Conservation (phyloP, 495 filamentous ascomycete species). For the Durotheca rogersii region DNA sequence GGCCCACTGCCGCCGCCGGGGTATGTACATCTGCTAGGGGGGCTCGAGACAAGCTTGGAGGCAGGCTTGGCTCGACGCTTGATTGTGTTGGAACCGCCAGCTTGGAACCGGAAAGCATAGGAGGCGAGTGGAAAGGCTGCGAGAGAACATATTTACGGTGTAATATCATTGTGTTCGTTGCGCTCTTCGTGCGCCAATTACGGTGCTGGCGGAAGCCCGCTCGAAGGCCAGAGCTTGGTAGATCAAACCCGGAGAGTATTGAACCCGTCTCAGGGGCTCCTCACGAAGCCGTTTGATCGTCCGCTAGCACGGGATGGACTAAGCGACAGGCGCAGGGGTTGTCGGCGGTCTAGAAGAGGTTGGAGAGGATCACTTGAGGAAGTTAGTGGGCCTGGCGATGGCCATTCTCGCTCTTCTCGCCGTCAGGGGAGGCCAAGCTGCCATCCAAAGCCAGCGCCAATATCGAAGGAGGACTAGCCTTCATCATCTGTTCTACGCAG, state of each 20-base stretch:
- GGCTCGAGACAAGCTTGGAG: no score
- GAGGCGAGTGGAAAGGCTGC: neutral
- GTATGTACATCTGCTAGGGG: no score
- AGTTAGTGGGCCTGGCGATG: constrained; percentile 14
- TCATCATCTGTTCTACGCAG: no score
- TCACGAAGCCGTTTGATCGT: constrained; percentile 25
- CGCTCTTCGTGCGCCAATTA: neutral
- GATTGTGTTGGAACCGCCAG: neutral
- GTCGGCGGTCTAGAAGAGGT: constrained; percentile 5
- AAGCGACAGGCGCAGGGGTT: constrained; percentile 13
- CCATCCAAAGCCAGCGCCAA: no score
- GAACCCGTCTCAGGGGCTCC: constrained; percentile 29
- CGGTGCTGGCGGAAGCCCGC: neutral
- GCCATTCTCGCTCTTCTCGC: neutral
- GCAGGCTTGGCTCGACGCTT: no score
- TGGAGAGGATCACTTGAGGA: constrained; percentile 16
- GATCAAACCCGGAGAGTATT: constrained; percentile 30
- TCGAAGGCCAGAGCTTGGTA: neutral
- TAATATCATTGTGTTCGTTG: no score
- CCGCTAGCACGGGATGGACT: constrained; percentile 2
- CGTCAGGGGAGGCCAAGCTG: constrained; percentile 11
- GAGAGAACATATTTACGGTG: no score
- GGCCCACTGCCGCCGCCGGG: no score
- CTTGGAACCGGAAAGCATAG: neutral
- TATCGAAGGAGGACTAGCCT: no score